Percentiles rank a stretch among this genome's conserved stretches.
Conservation (phyloP, 2,329 filamentous ascomycete genomes). For the Talaromyces sp. region DNA sequence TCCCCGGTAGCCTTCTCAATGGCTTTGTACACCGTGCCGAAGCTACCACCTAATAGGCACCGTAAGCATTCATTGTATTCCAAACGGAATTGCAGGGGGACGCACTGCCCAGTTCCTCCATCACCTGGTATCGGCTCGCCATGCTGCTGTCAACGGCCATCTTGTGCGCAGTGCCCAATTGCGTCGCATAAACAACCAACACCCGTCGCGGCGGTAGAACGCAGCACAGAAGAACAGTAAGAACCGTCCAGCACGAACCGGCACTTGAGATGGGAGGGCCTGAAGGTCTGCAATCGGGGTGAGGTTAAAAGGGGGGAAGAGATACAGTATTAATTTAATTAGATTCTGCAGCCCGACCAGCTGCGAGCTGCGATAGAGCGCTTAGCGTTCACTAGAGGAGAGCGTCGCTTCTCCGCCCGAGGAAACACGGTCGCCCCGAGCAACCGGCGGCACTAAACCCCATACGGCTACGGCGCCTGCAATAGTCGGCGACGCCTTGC, state of each 20-base stretch:
- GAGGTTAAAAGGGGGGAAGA: not conserved
- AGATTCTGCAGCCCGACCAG: not conserved
- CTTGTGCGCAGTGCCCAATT: constrained; percentile 17
- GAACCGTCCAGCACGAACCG: constrained; percentile 7
- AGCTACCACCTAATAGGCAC: constrained; percentile 70
- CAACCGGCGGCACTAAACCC: constrained; percentile 11
- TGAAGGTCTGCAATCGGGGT: not conserved
- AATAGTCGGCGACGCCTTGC: not conserved
- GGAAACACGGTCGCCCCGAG: constrained; percentile 2
- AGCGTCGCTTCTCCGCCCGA: not conserved
- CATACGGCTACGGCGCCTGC: not conserved
- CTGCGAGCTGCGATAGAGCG: not conserved
- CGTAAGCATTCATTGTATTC: not conserved
- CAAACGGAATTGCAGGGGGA: not conserved
- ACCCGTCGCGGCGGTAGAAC: not conserved
- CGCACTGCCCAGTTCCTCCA: constrained; percentile 89
- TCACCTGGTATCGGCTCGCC: constrained; percentile 84
- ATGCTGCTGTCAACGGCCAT: constrained; percentile 47
- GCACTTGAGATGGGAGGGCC: constrained; percentile 5
- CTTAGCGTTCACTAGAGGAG: not conserved
- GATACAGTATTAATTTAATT: not conserved
- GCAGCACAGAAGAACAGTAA: constrained; percentile 1
- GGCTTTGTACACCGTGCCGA: constrained; percentile 94
- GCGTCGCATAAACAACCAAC: not conserved
- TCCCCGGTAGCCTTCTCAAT: constrained; percentile 88